phyloP scores from a whole-genome alignment of 306 rosid species.

The Rosa persica region DNA sequence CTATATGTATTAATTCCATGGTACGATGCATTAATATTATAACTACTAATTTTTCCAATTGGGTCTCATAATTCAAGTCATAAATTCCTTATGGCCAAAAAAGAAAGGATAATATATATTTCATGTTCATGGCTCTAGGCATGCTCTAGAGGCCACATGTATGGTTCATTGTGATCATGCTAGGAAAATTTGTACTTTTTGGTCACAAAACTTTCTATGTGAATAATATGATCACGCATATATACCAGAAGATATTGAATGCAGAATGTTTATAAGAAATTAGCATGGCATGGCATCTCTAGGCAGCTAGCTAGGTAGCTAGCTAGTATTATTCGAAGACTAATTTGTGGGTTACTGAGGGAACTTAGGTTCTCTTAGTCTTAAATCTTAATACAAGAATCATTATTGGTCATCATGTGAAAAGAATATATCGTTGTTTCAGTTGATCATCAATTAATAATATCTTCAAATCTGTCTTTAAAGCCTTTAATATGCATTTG shows the following conservation, averaged over 20 bases:
- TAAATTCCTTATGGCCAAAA: background rate
- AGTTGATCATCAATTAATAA: background rate
- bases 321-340: conserved; percentile 1
- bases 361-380: background rate
- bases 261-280: background rate
- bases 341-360: background rate
- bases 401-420: background rate
- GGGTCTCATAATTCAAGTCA: background rate
- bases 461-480: background rate
- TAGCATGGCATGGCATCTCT: conserved; percentile 10
- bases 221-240: background rate
- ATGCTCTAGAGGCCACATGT: conserved; percentile 9
- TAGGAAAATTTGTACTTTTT: background rate
- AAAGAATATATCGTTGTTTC: background rate
- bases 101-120: background rate
- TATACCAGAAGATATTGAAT: conserved; percentile 15
- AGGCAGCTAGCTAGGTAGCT: background rate
- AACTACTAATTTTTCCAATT: background rate
- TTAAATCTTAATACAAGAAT: background rate
- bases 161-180: conserved; percentile 7
- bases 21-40: background rate
- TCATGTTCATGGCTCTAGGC: background rate
- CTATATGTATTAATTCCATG: background rate
- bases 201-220: background rate
- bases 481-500: background rate